Base-by-base conservation (phyloP, 2,329 filamentous ascomycete species). In the Stemphylium lycopersici region DNA sequence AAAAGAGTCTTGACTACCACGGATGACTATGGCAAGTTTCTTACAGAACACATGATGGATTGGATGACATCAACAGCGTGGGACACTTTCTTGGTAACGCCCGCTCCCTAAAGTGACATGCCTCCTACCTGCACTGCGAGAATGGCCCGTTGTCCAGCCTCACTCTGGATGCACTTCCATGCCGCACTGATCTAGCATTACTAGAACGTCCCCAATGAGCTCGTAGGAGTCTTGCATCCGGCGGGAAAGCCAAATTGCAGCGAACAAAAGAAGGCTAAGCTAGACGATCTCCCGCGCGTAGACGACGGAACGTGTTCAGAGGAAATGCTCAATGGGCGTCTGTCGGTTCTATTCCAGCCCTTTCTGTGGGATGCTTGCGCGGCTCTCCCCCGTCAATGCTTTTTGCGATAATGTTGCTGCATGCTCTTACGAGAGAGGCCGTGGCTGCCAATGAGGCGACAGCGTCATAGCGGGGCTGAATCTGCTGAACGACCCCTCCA, bases 401-500 rank as follows among this genome's bases (percentile, higher is more conserved):
- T 65, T 56, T 55, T 62, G 62, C 57, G 56, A 68, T 63, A 65
- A 48, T 56, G 56, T 62, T 58, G 53, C 59, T 58, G 62, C 61
- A 63, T 44, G 42, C 56, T 62, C 44, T 65, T 62, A 66, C 65
- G 56, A 63, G 55, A 62, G 53, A 51, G 52, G 60, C 48, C 51
- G 58, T 49, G 43, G 55, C 51, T 56, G 58, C 65, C 63, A 66
- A 67, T 67, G 56, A 52, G 50, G 56, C 48, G 40, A 51, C 47
- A 46, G 53, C 48, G 48, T 58, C 52, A 62, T 66, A 58, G 63
- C 62, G 63, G 65, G 65, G 63, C 65, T 54, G 48, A 56, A 55
- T 59, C 53, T 61, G 61, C 55, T 65, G 55, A 60, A 56, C 62
- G 53, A 58, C 57, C 65, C 62, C 65, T 61, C 64, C 62, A 57